Base-by-base conservation (phyloP, 345 rosid genomes). In the Anastatica hierochuntica region DNA sequence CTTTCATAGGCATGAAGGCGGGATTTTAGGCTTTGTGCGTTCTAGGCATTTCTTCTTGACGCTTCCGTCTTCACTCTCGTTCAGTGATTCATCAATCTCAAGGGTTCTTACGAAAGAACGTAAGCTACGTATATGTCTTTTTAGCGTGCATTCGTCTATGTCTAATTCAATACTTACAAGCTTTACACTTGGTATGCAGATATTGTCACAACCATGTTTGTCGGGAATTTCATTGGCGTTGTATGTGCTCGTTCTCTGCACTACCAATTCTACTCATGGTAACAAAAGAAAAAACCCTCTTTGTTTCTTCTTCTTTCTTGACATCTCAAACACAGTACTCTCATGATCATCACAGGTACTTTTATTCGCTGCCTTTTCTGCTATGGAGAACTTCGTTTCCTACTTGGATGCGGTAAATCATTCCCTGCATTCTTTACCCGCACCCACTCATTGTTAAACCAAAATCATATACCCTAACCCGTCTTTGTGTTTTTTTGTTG, bases 241-340 rank as follows among this genome's bases (percentile, higher is more conserved):
- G 33, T 85, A 6, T 92, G 83, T 41, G 94, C 98, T 36, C 88
- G 98, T 24, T 88, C 98, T 38, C 77, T 92, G 75, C 98, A 92
- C 66, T 92, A 88, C 69, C 95, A 92, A 68, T 92, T 92, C 69
- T 92, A 92, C 68, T 85, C 96, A 17, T 92, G 98, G 98, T 90
- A 72, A 53, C 74, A 30, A 14, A 35, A 51, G n/a, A 10, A 29
- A 31, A 19, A 13, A 2, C 21, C 6, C 0, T 29, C 1, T 5
- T 37, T 19, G 6, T 16, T 14, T 43, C 19, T 14, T 13, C 35
- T 18, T 59, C 27, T 30, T 21, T 31, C 2, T 8, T 33, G 13
- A 26, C 43, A 58, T 29, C 23, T 56, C 14, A 26, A 17, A 35
- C 58, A 40, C 16, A 49, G 6, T 53, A 46, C 56, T 48, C 8